Evolutionary conservation across 352 stramenopile species (phyloP).

Genomic region (Thalassiosira mediterranea): DNA sequence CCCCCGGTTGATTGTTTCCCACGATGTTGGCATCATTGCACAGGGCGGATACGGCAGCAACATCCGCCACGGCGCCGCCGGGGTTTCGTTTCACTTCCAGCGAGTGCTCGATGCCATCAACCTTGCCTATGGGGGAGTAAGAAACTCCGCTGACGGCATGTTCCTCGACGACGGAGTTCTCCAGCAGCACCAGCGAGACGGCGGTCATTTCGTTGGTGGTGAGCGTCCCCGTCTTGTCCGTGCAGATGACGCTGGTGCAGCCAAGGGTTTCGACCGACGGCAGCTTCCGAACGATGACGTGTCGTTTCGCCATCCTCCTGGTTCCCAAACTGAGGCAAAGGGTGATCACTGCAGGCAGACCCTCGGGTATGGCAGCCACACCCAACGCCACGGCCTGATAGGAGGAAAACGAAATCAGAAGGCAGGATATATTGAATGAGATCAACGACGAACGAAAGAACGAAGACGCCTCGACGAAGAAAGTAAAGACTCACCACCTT

Average conservation of each 20-base stretch:
- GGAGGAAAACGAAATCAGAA: too few species aligned
- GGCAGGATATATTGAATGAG: too few species aligned
- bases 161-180: constrained; percentile 71
- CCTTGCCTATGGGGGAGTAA: constrained; percentile 85
- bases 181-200: constrained; percentile 71
- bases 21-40: constrained; percentile 87
- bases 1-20: constrained; percentile 48
- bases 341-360: constrained; percentile 98
- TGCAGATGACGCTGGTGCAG: constrained; percentile 93
- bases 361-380: constrained; percentile 98
- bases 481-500: constrained; percentile 87
- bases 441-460: constrained; percentile 79
- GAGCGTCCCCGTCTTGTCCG: constrained; percentile 93
- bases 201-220: constrained; percentile 97
- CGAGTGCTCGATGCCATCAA: constrained; percentile 65
- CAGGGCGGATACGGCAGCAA: constrained; percentile 90
- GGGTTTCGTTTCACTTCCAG: constrained; percentile 55
- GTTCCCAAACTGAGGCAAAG: constrained; percentile 94
- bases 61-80: constrained; percentile 86
- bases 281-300: constrained; percentile 96
- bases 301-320: constrained; percentile 95
- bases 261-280: constrained; percentile 96
- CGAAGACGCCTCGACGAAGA: constrained; percentile 71
- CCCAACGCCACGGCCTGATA: constrained; percentile 99
- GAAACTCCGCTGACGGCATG: constrained; percentile 93